phyloP scores from a whole-genome alignment of 179 eudicot genomes.

The Heliamphora pulchella region DNA sequence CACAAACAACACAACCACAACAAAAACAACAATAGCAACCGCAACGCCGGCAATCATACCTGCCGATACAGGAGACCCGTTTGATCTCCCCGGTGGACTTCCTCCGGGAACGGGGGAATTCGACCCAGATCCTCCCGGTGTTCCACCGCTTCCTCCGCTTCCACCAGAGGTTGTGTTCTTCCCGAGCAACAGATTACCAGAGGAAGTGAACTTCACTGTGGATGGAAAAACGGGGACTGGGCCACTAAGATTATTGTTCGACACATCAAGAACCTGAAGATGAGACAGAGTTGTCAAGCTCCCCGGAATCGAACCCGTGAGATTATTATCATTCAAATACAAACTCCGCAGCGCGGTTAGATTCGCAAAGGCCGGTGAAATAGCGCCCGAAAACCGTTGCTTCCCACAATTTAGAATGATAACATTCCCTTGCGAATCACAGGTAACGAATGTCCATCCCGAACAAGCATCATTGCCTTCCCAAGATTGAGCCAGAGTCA shows the following conservation, averaged over 20 bases:
- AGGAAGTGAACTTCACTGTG: constrained; percentile 23
- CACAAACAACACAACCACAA: constrained; percentile 26
- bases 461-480: too few species aligned
- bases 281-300: constrained; percentile 17
- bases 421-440: too few species aligned
- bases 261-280: constrained; percentile 45
- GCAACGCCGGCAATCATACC: constrained; percentile 46
- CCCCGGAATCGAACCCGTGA: too few species aligned
- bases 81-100: constrained; percentile 14
- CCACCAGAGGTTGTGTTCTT: constrained; percentile 17
- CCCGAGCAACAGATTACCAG: constrained; percentile 49
- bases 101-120: constrained; percentile 20
- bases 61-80: constrained; percentile 27
- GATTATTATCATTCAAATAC: too few species aligned
- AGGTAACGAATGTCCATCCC: too few species aligned
- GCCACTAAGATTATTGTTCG: constrained; percentile 62
- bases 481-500: too few species aligned
- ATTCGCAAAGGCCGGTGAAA: too few species aligned
- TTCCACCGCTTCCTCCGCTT: constrained; percentile 19
- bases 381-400: too few species aligned
- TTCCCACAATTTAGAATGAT: too few species aligned
- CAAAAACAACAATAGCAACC: constrained; percentile 33
- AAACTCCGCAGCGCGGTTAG: too few species aligned
- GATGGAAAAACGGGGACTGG: constrained; percentile 36
- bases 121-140: constrained; percentile 20